phyloP scores from a whole-genome alignment of 2,329 filamentous ascomycete species.

The Paraphoma chrysanthemicola region DNA sequence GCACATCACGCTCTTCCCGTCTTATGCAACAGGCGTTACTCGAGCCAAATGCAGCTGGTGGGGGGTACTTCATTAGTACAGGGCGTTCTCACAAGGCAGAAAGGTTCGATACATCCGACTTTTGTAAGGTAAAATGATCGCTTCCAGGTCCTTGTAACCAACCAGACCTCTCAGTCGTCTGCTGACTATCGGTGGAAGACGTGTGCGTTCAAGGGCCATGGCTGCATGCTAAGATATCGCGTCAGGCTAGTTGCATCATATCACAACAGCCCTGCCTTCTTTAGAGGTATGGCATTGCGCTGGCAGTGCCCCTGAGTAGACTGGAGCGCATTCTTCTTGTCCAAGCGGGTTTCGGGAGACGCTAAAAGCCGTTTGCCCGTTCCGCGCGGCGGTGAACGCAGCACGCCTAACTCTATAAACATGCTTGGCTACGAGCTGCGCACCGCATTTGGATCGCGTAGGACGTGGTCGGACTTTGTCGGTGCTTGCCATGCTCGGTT shows the following conservation, averaged over 20 bases:
- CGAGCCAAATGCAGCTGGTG: slow-evolving; percentile 9
- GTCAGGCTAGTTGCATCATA: neutral
- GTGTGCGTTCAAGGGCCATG: slow-evolving; percentile 10
- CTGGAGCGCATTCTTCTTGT: neutral
- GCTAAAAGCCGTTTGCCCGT: neutral
- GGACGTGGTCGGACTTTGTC: neutral
- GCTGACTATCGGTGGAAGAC: slow-evolving; percentile 5
- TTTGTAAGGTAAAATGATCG: slow-evolving; percentile 1
- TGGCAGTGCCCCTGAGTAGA: neutral
- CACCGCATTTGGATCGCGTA: neutral
- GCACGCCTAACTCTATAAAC: neutral
- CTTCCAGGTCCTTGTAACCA: slow-evolving; percentile 3
- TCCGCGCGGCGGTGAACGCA: slow-evolving; percentile 5
- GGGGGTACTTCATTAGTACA: slow-evolving; percentile 9
- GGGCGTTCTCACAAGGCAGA: slow-evolving; percentile 18
- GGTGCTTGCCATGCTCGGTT: slow-evolving; percentile 1
- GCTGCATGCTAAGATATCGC: slow-evolving; percentile 8
- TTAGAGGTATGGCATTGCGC: neutral
- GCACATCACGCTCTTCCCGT: slow-evolving; percentile 13
- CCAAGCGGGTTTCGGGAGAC: neutral
- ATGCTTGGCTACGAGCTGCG: slow-evolving; percentile 1
- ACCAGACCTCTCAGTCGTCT: neutral
- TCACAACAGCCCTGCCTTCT: neutral
- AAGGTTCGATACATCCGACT: slow-evolving; percentile 2
- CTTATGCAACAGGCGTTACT: slow-evolving; percentile 19